These are phyloP conservation scores for Venturia pyrina DNA, from an alignment of 2,329 filamentous ascomycete species.

Conservation along the genomic window DNA sequence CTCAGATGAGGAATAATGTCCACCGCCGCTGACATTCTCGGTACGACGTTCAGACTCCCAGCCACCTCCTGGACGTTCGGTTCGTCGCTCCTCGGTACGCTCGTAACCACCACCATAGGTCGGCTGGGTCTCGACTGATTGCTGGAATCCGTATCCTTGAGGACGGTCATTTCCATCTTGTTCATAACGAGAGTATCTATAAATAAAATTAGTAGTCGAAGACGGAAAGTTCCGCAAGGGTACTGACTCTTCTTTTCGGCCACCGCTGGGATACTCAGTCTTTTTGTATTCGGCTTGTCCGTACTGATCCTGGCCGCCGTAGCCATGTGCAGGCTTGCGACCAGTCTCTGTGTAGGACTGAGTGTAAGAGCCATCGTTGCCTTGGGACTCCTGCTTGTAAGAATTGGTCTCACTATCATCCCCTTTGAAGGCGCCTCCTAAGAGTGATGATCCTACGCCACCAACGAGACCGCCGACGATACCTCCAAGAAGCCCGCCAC, in stretches of 20 bases:
- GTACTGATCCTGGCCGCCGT: slow-evolving; percentile 29
- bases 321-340: slow-evolving; percentile 29
- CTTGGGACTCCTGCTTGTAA: slow-evolving; percentile 42
- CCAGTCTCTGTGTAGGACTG: slow-evolving; percentile 49
- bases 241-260: slow-evolving; percentile 40
- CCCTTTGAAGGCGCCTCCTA: slow-evolving; percentile 49
- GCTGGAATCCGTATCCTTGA: slow-evolving; percentile 45
- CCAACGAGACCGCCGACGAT: slow-evolving; percentile 60
- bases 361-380: slow-evolving; percentile 32
- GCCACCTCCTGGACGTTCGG: slow-evolving; percentile 33
- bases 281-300: slow-evolving; percentile 51
- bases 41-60: slow-evolving; percentile 32
- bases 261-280: slow-evolving; percentile 49
- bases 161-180: slow-evolving; percentile 36
- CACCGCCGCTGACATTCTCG: slow-evolving; percentile 17
- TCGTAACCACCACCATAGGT: slow-evolving; percentile 45
- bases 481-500: slow-evolving; percentile 54
- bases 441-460: slow-evolving; percentile 47
- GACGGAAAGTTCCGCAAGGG: neutral
- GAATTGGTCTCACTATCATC: slow-evolving; percentile 42
- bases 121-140: slow-evolving; percentile 44
- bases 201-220: neutral
- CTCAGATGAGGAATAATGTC: slow-evolving; percentile 19
- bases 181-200: slow-evolving; percentile 46
- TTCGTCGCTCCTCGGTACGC: slow-evolving; percentile 45